These are phyloP conservation scores for Malassezia psittaci DNA, from an alignment of 1,284 basidiomycete species.

Conservation along the genomic window DNA sequence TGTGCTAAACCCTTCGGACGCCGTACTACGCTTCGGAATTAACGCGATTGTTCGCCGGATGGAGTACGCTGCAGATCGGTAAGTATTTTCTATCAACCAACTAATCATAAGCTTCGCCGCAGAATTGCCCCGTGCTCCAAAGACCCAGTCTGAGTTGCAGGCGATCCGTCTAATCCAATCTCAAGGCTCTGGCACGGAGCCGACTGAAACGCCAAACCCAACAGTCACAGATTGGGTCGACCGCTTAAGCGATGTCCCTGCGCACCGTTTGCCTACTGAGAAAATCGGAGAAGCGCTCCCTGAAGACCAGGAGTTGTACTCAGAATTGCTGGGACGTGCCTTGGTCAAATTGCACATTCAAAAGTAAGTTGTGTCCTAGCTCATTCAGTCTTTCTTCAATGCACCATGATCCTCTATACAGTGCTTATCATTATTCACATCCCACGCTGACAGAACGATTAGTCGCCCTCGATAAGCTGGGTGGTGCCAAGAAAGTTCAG, in stretches of 20 bases:
- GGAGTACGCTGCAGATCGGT: conserved; percentile 40
- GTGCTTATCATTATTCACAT: conserved; percentile 43
- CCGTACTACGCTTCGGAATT: conserved; percentile 37
- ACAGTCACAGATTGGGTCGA: conserved; percentile 11
- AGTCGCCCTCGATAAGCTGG: conserved; percentile 19
- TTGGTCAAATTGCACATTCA: conserved; percentile 44
- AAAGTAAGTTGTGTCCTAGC: conserved; percentile 22
- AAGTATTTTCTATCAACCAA: not conserved
- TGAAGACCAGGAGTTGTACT: conserved; percentile 30
- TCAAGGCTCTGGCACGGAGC: not conserved
- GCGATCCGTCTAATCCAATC: conserved; percentile 22
- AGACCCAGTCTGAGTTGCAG: conserved; percentile 21
- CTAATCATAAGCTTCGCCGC: conserved; percentile 27
- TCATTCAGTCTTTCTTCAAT: conserved; percentile 34
- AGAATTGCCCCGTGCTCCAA: conserved; percentile 23
- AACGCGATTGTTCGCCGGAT: conserved; percentile 35
- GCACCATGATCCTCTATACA: conserved; percentile 44
- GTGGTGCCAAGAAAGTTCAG: not conserved
- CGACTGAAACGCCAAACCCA: not conserved
- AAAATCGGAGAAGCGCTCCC: not conserved
- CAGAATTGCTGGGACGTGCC: conserved; percentile 31
- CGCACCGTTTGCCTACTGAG: not conserved
- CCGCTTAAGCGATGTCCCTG: not conserved
- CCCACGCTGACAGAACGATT: conserved; percentile 42
- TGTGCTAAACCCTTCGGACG: conserved; percentile 36